Percentiles rank a stretch among this genome's conserved stretches.
phyloP scores from a whole-genome alignment of 2,329 filamentous ascomycete species.

The Hypomyces rosellus region DNA sequence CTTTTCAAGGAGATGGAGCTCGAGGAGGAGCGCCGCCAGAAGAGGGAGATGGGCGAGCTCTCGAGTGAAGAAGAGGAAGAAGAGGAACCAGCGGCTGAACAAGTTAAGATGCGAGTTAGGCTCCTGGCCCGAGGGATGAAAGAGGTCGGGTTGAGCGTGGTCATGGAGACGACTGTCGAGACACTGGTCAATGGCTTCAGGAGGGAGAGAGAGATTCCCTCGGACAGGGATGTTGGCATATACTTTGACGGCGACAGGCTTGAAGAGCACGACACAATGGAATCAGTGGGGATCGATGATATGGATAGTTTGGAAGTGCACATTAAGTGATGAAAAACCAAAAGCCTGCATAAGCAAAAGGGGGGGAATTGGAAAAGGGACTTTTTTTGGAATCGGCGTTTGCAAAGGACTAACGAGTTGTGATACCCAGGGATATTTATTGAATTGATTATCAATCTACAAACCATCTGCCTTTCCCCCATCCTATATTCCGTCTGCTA shows the following conservation, averaged over 20 bases:
- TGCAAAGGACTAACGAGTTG: slow-evolving; percentile 16
- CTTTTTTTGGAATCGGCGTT: slow-evolving; percentile 7
- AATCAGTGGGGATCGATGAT: slow-evolving; percentile 66
- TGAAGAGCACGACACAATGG: slow-evolving; percentile 52
- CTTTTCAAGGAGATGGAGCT: slow-evolving; percentile 45
- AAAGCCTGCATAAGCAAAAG: no score
- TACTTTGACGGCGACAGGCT: slow-evolving; percentile 71
- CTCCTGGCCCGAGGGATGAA: slow-evolving; percentile 48
- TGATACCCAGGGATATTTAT: slow-evolving; percentile 23
- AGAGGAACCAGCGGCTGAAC: slow-evolving; percentile 15
- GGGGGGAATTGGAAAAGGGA: no score
- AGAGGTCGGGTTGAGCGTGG: slow-evolving; percentile 45
- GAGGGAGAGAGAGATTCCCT: slow-evolving; percentile 42
- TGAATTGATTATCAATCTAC: not conserved
- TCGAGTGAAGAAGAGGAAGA: slow-evolving; percentile 25
- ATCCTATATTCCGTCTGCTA: not conserved
- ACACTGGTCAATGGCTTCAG: slow-evolving; percentile 59
- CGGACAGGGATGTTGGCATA: slow-evolving; percentile 51
- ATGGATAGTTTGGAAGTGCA: slow-evolving; percentile 71
- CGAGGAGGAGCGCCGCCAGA: slow-evolving; percentile 42
- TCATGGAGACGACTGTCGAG: slow-evolving; percentile 51
- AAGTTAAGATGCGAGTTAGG: slow-evolving; percentile 42
- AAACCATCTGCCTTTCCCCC: not conserved
- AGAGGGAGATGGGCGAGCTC: slow-evolving; percentile 35
- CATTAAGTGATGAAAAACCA: slow-evolving; percentile 38